Evolutionary conservation across 2,329 filamentous ascomycete genomes (phyloP).

Genomic region (Akanthomyces lecanii): DNA sequence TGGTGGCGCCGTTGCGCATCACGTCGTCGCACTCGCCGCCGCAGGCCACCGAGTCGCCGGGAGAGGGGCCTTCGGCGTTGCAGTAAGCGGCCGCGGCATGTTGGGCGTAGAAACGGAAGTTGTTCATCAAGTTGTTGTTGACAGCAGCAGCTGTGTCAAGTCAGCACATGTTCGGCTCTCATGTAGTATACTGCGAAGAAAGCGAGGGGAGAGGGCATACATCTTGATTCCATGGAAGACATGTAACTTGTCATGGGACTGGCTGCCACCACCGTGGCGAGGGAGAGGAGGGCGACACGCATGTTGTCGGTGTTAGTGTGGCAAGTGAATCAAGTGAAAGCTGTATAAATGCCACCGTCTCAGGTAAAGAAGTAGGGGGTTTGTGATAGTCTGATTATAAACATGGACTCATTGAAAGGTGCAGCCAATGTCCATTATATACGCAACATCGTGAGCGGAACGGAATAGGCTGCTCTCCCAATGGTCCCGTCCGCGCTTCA

Average conservation of each 20-base stretch:
- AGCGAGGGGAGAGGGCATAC: conserved; percentile 24
- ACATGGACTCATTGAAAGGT: neutral
- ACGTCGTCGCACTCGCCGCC: conserved; percentile 41
- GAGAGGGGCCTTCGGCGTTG: conserved; percentile 37
- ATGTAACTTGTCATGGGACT: conserved; percentile 25
- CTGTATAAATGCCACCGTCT: neutral
- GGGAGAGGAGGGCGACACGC: conserved; percentile 26
- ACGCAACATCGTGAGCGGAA: neutral
- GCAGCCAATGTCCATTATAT: neutral
- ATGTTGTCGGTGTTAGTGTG: conserved; percentile 18
- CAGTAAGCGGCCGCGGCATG: conserved; percentile 52
- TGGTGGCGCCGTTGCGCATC: conserved; percentile 38
- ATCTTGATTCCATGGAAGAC: conserved; percentile 29
- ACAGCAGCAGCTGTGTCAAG: conserved; percentile 21
- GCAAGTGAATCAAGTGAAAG: neutral
- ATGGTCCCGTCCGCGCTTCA: neutral
- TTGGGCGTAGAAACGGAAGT: conserved; percentile 47
- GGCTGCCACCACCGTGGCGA: conserved; percentile 26
- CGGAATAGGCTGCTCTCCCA: neutral
- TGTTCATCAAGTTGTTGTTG: conserved; percentile 31
- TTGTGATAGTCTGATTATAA: neutral
- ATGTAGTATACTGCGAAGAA: too few species aligned
- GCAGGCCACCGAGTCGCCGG: conserved; percentile 42
- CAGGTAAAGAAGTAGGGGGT: neutral
- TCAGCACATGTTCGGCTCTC: neutral